Evolutionary conservation across 2,329 filamentous ascomycete genomes (phyloP).

Genomic region (Penicillium frequentans): DNA sequence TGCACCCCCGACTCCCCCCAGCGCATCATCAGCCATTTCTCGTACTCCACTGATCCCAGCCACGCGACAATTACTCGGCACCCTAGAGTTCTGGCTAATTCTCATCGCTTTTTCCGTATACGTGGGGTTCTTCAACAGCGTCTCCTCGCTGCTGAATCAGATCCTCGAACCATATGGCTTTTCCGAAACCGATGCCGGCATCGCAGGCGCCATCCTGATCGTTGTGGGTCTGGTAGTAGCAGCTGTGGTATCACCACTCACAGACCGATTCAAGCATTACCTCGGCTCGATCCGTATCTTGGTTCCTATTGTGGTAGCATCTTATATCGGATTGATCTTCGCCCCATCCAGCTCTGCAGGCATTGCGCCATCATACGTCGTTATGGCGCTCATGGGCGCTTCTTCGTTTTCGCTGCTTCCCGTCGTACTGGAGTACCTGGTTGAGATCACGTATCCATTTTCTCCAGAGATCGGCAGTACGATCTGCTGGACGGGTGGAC

Average conservation of each 20-base stretch:
- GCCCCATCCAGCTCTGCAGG: slow-evolving; percentile 62
- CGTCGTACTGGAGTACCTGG: slow-evolving; percentile 80
- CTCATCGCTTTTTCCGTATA: slow-evolving; percentile 79
- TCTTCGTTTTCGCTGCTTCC: slow-evolving; percentile 78
- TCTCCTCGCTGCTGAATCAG: slow-evolving; percentile 86
- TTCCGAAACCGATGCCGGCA: slow-evolving; percentile 79
- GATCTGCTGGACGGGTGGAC: slow-evolving; percentile 81
- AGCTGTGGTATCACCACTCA: slow-evolving; percentile 74
- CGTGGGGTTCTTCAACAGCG: slow-evolving; percentile 90
- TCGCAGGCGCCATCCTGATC: slow-evolving; percentile 86
- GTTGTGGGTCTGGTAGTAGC: slow-evolving; percentile 78
- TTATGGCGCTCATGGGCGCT: slow-evolving; percentile 76
- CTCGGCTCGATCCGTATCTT: slow-evolving; percentile 70
- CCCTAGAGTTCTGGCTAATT: slow-evolving; percentile 76
- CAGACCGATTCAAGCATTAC: slow-evolving; percentile 82
- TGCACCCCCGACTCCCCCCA: slow-evolving; percentile 73
- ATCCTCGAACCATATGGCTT: slow-evolving; percentile 85
- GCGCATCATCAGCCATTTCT: slow-evolving; percentile 62
- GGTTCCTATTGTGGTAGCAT: slow-evolving; percentile 71
- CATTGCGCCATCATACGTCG: slow-evolving; percentile 64
- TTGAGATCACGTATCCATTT: slow-evolving; percentile 83
- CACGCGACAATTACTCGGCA: slow-evolving; percentile 56
- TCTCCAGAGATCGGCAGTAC: slow-evolving; percentile 82
- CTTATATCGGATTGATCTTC: slow-evolving; percentile 78
- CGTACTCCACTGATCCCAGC: slow-evolving; percentile 55